These are phyloP conservation scores for Piromyces finnis DNA, from an alignment of 192 early-diverging fungal genomes.

Conservation along the genomic window DNA sequence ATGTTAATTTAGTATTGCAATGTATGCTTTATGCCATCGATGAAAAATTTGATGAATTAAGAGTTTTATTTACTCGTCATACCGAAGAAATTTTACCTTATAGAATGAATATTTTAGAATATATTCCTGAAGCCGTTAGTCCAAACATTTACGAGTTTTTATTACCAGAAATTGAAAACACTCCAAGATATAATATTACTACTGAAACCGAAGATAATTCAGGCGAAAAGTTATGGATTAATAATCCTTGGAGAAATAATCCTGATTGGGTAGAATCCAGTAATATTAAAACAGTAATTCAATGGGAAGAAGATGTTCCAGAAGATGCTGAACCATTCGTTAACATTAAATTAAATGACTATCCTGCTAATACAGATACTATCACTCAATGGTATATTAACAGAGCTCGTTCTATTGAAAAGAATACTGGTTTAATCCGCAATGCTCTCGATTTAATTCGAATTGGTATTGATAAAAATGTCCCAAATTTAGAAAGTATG, in stretches of 20 bases:
- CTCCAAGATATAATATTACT: not conserved
- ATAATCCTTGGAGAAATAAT: constrained; percentile 29
- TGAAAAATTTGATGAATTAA: constrained; percentile 33
- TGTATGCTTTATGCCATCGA: constrained; percentile 34
- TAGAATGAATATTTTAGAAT: constrained; percentile 31
- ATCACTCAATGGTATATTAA: constrained; percentile 40
- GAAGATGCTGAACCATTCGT: constrained; percentile 9
- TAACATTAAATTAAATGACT: constrained; percentile 13
- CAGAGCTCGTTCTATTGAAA: constrained; percentile 32
- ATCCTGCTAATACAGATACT: constrained; percentile 19
- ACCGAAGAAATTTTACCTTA: constrained; percentile 33
- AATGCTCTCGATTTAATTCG: constrained; percentile 31
- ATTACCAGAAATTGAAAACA: not conserved
- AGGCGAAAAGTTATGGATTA: constrained; percentile 15
- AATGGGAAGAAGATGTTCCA: constrained; percentile 5
- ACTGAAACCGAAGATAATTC: not conserved
- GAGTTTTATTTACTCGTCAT: constrained; percentile 41
- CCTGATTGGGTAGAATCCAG: constrained; percentile 34
- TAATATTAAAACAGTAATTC: not conserved
- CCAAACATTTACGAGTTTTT: constrained; percentile 9
- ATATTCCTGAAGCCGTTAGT: constrained; percentile 38
- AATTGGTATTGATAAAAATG: constrained; percentile 23
- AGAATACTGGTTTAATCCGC: constrained; percentile 21
- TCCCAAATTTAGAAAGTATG: constrained; percentile 22
- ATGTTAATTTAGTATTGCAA: constrained; percentile 33